These are phyloP conservation scores for Colletotrichum camelliae DNA, from an alignment of 2,329 filamentous ascomycete species.

Conservation along the genomic window DNA sequence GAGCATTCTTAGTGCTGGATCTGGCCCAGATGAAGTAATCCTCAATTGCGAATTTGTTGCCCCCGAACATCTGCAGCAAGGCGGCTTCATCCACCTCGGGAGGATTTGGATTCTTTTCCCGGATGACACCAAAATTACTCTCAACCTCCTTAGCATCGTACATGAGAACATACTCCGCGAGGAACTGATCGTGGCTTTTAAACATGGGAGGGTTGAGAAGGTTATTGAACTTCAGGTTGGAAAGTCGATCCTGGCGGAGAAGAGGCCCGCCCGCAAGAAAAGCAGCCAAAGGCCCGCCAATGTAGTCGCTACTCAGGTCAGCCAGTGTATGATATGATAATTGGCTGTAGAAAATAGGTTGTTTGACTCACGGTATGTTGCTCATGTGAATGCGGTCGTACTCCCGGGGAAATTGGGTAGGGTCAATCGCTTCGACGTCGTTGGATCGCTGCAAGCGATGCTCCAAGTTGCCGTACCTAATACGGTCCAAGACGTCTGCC, in stretches of 20 bases:
- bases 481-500: slow-evolving; percentile 31
- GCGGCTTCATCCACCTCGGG: background rate
- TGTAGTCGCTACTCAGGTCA: slow-evolving; percentile 26
- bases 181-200: slow-evolving; percentile 27
- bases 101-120: background rate
- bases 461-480: slow-evolving; percentile 21
- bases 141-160: slow-evolving; percentile 26
- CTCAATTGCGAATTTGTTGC: slow-evolving; percentile 16
- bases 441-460: slow-evolving; percentile 3
- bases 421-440: slow-evolving; percentile 13
- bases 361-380: slow-evolving; percentile 29
- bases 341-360: background rate
- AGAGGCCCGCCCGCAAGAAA: slow-evolving; percentile 28
- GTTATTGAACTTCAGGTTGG: slow-evolving; percentile 29
- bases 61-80: background rate
- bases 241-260: slow-evolving; percentile 25
- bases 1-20: background rate
- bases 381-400: slow-evolving; percentile 35
- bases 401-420: slow-evolving; percentile 26
- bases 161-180: slow-evolving; percentile 35
- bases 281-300: slow-evolving; percentile 30
- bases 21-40: slow-evolving; percentile 25
- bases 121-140: slow-evolving; percentile 28
- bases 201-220: slow-evolving; percentile 32
- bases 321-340: background rate